Percentiles rank a stretch among this genome's conserved stretches.
Evolutionary conservation across 495 filamentous ascomycete species (phyloP).

Genomic region (Opeltia flavorubescens): DNA sequence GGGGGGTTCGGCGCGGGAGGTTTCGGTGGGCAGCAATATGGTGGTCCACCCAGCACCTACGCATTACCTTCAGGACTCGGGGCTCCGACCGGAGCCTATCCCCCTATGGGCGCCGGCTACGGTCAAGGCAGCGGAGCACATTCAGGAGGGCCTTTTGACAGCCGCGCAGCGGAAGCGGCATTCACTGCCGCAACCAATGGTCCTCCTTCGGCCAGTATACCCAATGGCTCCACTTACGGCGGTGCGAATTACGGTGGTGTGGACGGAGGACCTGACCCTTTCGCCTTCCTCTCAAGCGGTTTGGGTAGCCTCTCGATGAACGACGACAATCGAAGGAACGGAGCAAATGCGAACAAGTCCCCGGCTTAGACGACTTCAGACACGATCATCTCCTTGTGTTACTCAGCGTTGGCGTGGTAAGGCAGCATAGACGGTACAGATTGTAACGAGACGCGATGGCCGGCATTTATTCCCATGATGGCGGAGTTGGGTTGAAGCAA

Average conservation of each 20-base stretch:
- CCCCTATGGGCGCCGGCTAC: slow-evolving; percentile 60
- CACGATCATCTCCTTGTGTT: neutral
- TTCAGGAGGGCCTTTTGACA: slow-evolving; percentile 83
- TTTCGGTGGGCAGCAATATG: slow-evolving; percentile 76
- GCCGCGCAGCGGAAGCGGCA: slow-evolving; percentile 79
- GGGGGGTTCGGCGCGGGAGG: slow-evolving; percentile 56
- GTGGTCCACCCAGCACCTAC: slow-evolving; percentile 77
- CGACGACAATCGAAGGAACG: slow-evolving; percentile 75
- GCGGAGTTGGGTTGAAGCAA: slow-evolving; percentile 4
- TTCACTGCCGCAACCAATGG: slow-evolving; percentile 76
- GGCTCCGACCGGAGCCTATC: slow-evolving; percentile 60
- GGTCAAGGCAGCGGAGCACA: slow-evolving; percentile 52
- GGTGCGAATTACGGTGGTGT: slow-evolving; percentile 40
- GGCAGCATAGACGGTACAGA: slow-evolving; percentile 2
- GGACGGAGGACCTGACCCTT: slow-evolving; percentile 61
- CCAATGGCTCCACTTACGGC: slow-evolving; percentile 32
- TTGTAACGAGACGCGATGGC: neutral
- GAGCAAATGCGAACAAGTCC: slow-evolving; percentile 50
- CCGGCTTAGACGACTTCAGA: slow-evolving; percentile 32
- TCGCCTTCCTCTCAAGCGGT: slow-evolving; percentile 75
- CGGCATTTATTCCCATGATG: neutral
- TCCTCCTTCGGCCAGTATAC: slow-evolving; percentile 36
- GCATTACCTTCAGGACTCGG: slow-evolving; percentile 82
- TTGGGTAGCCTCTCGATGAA: slow-evolving; percentile 70
- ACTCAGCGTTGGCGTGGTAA: slow-evolving; percentile 1